Percentiles rank a stretch among this genome's conserved stretches.
Evolutionary conservation across 805 yeast genomes (phyloP).

Genomic region (Candida easanensis): DNA sequence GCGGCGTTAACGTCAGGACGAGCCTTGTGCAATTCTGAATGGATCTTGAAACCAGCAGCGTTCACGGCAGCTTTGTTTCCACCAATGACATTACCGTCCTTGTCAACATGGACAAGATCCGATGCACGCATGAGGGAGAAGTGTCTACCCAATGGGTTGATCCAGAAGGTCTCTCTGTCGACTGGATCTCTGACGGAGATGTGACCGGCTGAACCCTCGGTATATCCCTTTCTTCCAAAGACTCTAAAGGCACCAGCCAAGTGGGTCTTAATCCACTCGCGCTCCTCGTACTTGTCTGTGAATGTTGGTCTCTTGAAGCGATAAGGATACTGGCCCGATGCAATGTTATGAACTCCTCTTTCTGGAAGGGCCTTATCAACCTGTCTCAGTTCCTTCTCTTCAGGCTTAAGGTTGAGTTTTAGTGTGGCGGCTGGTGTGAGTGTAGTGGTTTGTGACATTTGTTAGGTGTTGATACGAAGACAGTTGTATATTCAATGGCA

Average conservation of each 20-base stretch:
- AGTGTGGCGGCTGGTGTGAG: slow-evolving; percentile 3
- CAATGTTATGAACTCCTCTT: slow-evolving; percentile 59
- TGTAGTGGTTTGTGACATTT: slow-evolving; percentile 11
- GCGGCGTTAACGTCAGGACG: slow-evolving; percentile 73
- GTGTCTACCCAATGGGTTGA: slow-evolving; percentile 83
- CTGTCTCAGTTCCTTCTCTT: slow-evolving; percentile 2
- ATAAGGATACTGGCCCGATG: slow-evolving; percentile 46
- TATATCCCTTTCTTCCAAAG: slow-evolving; percentile 73
- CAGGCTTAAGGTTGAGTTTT: slow-evolving; percentile 10
- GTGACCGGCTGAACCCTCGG: slow-evolving; percentile 84
- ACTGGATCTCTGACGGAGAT: slow-evolving; percentile 84
- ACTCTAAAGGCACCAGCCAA: slow-evolving; percentile 85
- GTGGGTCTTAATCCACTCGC: slow-evolving; percentile 61
- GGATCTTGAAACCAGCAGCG: slow-evolving; percentile 70
- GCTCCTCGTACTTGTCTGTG: slow-evolving; percentile 43
- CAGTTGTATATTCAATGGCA: too few species aligned
- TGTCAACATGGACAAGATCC: slow-evolving; percentile 64
- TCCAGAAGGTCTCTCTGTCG: slow-evolving; percentile 80
- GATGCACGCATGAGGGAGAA: slow-evolving; percentile 57
- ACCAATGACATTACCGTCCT: slow-evolving; percentile 56
- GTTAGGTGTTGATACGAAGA: too few species aligned
- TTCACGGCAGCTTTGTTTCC: slow-evolving; percentile 59
- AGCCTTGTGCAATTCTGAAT: slow-evolving; percentile 62
- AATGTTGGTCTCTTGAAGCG: slow-evolving; percentile 54
- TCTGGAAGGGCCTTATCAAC: slow-evolving; percentile 13